Evolutionary conservation across 2,329 filamentous ascomycete species (phyloP), one percentile per base, ranked within the genome.

Genomic region (Fonsecaea erecta): DNA sequence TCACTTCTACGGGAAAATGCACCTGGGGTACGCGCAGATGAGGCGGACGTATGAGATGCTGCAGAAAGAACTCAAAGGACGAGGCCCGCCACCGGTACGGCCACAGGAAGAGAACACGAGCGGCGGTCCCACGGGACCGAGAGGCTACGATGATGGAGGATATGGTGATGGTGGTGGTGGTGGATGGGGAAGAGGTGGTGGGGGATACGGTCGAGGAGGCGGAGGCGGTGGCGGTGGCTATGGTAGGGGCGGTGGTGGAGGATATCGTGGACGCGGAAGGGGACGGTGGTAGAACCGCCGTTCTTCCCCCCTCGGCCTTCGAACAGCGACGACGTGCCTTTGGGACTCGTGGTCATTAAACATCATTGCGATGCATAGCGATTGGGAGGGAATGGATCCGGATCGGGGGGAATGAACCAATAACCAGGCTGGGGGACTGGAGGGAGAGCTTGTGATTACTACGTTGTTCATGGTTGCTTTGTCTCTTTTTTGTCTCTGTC

Each of bases 1-100:
- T 76, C 95, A 99, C 77, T 99, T 99, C 76, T 98, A 97, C 78
- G 95, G 95, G 24, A 99, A 99, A 83, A 99, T 99, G 95, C 95
- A 99, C 75, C 81, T 99, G 63, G 95, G 95, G 0, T 99, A 98
- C 76, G 95, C 95, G 16, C 92, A 97, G 80, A 99, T 99, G 95
- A 88, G 95, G 73, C 96, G 95, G 83, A 95, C 93, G 2, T 93
- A 87, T 74, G 93, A 97, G 62, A 82, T 86, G n/a, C 87, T 99
- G 68, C 90, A 90, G 58, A 93, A 93, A 78, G 93, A 97, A 75
- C 84, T 97, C 78, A 91, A 92, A 75, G 89, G 89, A 1, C 83
- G 91, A 30, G 82, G 84, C 54, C 85, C 87, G 46, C 85, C 87
- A 40, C 87, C 86, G 18, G 82, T 85, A 61, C 83, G 84, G 30